These are phyloP conservation scores for Chenopodium berlandieri DNA, from an alignment of 148 eudicot genomes.

Conservation along the genomic window DNA sequence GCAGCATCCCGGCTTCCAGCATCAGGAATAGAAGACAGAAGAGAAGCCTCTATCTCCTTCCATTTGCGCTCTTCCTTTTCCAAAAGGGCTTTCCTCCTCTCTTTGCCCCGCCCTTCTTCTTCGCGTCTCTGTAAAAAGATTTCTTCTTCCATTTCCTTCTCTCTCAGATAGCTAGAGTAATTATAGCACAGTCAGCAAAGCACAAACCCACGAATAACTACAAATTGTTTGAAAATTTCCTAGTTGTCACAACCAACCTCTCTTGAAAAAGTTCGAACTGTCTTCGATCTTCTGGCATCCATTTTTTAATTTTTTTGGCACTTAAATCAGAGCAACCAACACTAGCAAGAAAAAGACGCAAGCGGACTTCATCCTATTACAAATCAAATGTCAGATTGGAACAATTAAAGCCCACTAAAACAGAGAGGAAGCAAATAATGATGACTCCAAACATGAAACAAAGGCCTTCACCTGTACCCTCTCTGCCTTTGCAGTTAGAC, in stretches of 20 bases:
- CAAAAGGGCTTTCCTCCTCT: slow-evolving; percentile 92
- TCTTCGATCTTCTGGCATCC: slow-evolving; percentile 99
- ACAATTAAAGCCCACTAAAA: neutral
- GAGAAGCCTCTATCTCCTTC: slow-evolving; percentile 98
- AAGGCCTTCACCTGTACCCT: slow-evolving; percentile 70
- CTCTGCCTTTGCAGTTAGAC: slow-evolving; percentile 97
- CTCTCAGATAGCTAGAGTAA: slow-evolving; percentile 77
- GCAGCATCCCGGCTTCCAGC: slow-evolving; percentile 99
- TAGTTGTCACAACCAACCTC: slow-evolving; percentile 49
- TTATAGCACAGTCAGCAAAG: slow-evolving; percentile 13
- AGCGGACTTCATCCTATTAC: slow-evolving; percentile 91
- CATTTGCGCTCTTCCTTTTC: slow-evolving; percentile 99
- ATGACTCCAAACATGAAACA: neutral
- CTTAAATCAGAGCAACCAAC: slow-evolving; percentile 94
- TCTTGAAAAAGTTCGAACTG: slow-evolving; percentile 98
- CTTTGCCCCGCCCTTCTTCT: slow-evolving; percentile 99
- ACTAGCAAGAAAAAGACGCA: slow-evolving; percentile 97
- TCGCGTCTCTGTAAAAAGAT: slow-evolving; percentile 96
- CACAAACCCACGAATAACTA: neutral
- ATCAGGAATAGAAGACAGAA: slow-evolving; percentile 93
- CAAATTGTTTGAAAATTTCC: neutral
- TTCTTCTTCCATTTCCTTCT: slow-evolving; percentile 99
- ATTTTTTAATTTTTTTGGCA: slow-evolving; percentile 95
- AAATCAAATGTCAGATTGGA: slow-evolving; percentile 21
- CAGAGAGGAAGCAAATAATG: neutral